phyloP scores from a whole-genome alignment of 2,329 filamentous ascomycete genomes.

The Tolypocladium cylindrosporum region DNA sequence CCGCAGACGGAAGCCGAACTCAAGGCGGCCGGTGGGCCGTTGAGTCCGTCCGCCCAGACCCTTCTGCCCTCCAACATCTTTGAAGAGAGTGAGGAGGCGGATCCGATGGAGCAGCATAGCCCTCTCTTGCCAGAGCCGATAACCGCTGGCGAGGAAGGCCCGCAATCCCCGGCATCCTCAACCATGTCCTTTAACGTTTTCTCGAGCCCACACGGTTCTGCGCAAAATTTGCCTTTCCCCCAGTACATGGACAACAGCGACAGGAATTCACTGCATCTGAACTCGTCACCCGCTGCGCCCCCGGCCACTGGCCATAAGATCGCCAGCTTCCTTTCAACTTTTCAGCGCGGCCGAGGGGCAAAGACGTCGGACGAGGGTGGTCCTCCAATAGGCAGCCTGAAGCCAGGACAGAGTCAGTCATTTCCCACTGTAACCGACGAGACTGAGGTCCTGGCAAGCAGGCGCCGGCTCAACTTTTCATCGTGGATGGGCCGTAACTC shows the following conservation, averaged over 20 bases:
- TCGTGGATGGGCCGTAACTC: constrained; percentile 49
- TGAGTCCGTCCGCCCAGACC: constrained; percentile 68
- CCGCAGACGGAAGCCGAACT: constrained; percentile 52
- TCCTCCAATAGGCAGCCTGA: constrained; percentile 58
- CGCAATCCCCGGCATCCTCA: constrained; percentile 53
- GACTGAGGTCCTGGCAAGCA: constrained; percentile 38
- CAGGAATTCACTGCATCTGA: constrained; percentile 26
- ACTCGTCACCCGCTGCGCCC: constrained; percentile 28
- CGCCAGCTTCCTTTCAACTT: constrained; percentile 46
- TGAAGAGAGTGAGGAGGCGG: constrained; percentile 54
- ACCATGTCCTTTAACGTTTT: constrained; percentile 45
- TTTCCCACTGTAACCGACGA: constrained; percentile 56
- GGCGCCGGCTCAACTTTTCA: constrained; percentile 49
- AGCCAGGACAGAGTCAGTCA: constrained; percentile 65
- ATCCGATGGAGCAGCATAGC: constrained; percentile 26
- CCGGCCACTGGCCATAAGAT: constrained; percentile 25
- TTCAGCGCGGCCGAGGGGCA: constrained; percentile 49
- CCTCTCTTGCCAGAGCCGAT: constrained; percentile 23
- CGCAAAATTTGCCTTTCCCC: constrained; percentile 46
- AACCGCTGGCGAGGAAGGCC: constrained; percentile 26
- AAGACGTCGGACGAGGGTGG: constrained; percentile 45
- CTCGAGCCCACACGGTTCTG: constrained; percentile 52
- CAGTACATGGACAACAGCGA: constrained; percentile 38
- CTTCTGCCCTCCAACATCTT: constrained; percentile 60
- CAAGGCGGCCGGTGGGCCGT: constrained; percentile 53